phyloP scores from a whole-genome alignment of 306 rosid species.

The Castanopsis chinensis region DNA sequence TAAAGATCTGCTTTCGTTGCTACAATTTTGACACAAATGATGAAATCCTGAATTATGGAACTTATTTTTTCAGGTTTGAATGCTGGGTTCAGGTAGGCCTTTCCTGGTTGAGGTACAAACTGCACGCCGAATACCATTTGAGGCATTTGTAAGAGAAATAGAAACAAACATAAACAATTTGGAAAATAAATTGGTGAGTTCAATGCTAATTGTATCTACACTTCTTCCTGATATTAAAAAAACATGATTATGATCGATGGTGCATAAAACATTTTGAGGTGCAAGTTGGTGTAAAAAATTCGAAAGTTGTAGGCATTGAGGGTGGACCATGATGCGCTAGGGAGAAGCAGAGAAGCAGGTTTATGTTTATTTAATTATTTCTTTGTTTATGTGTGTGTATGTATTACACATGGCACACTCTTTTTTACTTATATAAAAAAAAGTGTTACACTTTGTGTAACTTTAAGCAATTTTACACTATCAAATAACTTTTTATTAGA shows the following conservation, averaged over 20 bases:
- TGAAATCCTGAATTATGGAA: slow-evolving; percentile 26
- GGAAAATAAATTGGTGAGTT: slow-evolving; percentile 72
- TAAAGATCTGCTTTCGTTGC: slow-evolving; percentile 9
- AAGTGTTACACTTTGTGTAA: too few species aligned
- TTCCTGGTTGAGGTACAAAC: slow-evolving; percentile 89
- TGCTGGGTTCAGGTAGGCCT: slow-evolving; percentile 95
- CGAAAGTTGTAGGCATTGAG: slow-evolving; percentile 70
- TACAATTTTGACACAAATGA: slow-evolving; percentile 15
- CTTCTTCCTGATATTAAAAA: slow-evolving; percentile 9
- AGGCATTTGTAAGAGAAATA: slow-evolving; percentile 45
- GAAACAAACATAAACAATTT: slow-evolving; percentile 53
- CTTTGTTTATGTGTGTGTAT: background rate
- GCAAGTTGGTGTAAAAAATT: slow-evolving; percentile 79
- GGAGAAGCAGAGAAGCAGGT: slow-evolving; percentile 99
- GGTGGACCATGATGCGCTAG: slow-evolving; percentile 80
- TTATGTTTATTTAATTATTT: slow-evolving; percentile 1
- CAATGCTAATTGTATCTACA: slow-evolving; percentile 5
- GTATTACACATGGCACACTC: too few species aligned
- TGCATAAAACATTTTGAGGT: slow-evolving; percentile 12
- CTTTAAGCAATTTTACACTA: too few species aligned
- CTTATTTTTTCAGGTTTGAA: slow-evolving; percentile 60
- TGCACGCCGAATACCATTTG: slow-evolving; percentile 55
- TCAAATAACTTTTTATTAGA: too few species aligned
- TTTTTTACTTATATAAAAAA: too few species aligned
- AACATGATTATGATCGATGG: background rate